These are phyloP conservation scores for Globisporangium takayamanum DNA, from an alignment of 352 stramenopile genomes.

Conservation along the genomic window DNA sequence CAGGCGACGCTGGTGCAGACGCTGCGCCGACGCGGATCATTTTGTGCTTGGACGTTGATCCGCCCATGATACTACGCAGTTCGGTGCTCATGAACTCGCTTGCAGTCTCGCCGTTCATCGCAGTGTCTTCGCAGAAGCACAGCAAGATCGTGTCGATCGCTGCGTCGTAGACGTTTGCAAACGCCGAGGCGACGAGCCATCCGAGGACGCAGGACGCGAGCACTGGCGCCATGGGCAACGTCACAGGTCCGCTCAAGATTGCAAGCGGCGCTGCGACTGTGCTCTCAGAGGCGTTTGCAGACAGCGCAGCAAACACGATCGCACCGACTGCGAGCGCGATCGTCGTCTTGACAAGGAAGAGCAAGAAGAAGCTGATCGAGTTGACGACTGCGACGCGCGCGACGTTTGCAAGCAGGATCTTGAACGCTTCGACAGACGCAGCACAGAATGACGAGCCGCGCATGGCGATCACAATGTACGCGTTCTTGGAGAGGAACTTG, in stretches of 20 bases:
- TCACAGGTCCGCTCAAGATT: slow-evolving; percentile 72
- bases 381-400: slow-evolving; percentile 87
- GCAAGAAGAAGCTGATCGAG: slow-evolving; percentile 90
- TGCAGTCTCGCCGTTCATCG: slow-evolving; percentile 43
- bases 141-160: slow-evolving; percentile 94
- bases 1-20: not conserved
- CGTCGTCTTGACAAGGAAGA: slow-evolving; percentile 92
- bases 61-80: slow-evolving; percentile 55
- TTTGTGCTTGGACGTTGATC: slow-evolving; percentile 22
- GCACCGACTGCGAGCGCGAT: slow-evolving; percentile 44
- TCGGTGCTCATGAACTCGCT: slow-evolving; percentile 82
- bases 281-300: slow-evolving; percentile 18
- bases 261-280: slow-evolving; percentile 31
- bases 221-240: slow-evolving; percentile 88
- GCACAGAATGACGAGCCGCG: slow-evolving; percentile 76
- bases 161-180: slow-evolving; percentile 93
- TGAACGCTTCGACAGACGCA: slow-evolving; percentile 89
- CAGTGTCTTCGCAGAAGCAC: slow-evolving; percentile 94
- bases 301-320: slow-evolving; percentile 45
- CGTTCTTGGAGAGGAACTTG: slow-evolving; percentile 97
- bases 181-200: slow-evolving; percentile 89
- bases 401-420: slow-evolving; percentile 92
- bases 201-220: slow-evolving; percentile 70
- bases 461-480: slow-evolving; percentile 89
- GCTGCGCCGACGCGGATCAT: slow-evolving; percentile 30